Base-by-base conservation (phyloP, 2,329 filamentous ascomycete species). In the Penicillium sp. region DNA sequence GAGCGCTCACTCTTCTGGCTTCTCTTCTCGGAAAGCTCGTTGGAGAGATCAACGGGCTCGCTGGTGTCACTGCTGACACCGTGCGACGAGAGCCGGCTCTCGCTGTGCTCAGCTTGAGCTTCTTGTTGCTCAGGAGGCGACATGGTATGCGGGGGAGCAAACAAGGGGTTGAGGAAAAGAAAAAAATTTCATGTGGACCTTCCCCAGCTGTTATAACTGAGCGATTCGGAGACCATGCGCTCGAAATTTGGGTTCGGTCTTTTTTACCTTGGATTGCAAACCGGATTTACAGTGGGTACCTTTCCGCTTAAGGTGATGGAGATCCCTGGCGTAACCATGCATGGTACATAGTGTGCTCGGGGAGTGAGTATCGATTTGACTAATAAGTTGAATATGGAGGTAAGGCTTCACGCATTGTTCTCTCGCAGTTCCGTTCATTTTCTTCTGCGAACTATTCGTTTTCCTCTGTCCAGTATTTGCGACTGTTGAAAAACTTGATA, bases 11-110 rank as follows among this genome's bases (percentile, higher is more conserved):
- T 40, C 38, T 60, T 62, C 43, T 58, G 54, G 24, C 65, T 39
- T 38, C 61, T 60, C 53, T 61, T 62, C 38, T 65, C 59, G 4
- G 50, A 47, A 6, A 54, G 18, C n/a, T 32, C 51, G 1, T 27
- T 14, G 21, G 46, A 50, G 8, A 54, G 18, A 29, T 54, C 40
- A 34, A 54, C 41, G 3, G 51, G 51, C 7, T 50, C 46, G 13
- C 40, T 50, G 16, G 22, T 50, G 24, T 34, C 40, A 0, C 16
- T 21, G 32, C 38, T 16, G 14, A 4, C 40, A 38, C 31, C 39
- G 18, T 5, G 2, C 18, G 50, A 53, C 13, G 18, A 18, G 4
- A 22, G 24, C 43, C 14, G 44, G n/a, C 24, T 41, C 27, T 50
- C 46, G 11, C 21, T 27, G 21, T 45, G 51, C 16, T 32, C 46